These are phyloP conservation scores for Naganishia antarctica DNA, from an alignment of 768 basidiomycete species.

Conservation along the genomic window DNA sequence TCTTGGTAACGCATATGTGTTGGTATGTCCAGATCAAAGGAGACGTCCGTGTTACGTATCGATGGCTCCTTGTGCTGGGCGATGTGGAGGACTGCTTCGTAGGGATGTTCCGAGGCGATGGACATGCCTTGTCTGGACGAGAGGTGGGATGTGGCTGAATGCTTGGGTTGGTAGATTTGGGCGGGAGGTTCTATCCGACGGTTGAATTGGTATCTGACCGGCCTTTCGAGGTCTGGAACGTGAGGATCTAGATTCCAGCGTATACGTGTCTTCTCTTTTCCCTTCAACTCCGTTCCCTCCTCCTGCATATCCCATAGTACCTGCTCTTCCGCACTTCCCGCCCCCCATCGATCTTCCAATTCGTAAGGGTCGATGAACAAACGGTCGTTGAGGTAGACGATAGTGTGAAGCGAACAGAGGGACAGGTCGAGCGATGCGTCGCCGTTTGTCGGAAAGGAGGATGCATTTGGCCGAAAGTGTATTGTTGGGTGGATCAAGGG, in stretches of 20 bases:
- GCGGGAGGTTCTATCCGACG: neutral
- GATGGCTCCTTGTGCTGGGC: neutral
- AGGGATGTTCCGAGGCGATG: neutral
- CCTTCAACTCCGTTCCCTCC: no score
- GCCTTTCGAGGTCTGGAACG: slow-evolving; percentile 20
- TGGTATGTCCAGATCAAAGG: slow-evolving; percentile 4
- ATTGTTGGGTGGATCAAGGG: slow-evolving; percentile 20
- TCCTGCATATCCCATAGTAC: neutral
- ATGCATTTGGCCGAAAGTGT: neutral
- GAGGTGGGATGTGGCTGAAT: no score
- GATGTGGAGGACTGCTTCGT: slow-evolving; percentile 12
- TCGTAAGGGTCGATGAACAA: slow-evolving; percentile 25
- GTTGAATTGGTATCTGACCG: slow-evolving; percentile 16
- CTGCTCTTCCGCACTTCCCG: neutral
- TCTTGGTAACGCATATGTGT: slow-evolving; percentile 22
- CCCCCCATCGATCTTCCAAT: slow-evolving; percentile 15
- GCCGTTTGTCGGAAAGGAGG: neutral
- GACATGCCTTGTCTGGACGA: neutral
- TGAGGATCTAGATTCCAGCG: neutral
- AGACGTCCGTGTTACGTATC: neutral
- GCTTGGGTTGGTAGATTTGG: neutral
- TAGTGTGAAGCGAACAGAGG: neutral
- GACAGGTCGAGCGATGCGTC: neutral
- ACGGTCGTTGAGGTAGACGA: slow-evolving; percentile 20
- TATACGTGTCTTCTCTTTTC: neutral